Evolutionary conservation across 805 yeast genomes (phyloP), one percentile per base, ranked within the genome.

Genomic region (Candida golubevii): DNA sequence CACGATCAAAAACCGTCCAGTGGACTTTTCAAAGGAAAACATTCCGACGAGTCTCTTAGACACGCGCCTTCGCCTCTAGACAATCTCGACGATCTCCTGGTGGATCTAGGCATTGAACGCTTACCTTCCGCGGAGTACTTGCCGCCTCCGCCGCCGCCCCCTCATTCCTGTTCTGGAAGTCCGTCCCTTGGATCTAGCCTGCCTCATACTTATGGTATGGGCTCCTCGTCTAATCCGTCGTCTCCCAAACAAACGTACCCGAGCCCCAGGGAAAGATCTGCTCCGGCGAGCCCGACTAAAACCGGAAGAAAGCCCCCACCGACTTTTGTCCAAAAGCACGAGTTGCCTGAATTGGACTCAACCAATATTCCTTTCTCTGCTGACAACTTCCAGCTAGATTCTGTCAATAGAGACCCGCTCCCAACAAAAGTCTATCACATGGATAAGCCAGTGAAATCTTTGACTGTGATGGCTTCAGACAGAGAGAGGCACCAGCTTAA

Each of bases 331-430:
- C 26, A 12, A 23, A 41, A 29, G 12, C 15, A 13, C 10, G 26
- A n/a, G 26, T 15, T 31, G 32, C 35, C 42, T 13, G n/a, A 38
- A 4, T 14, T 38, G 23, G 43, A 45, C n/a, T 48, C 51, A 26
- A 60, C 66, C 5, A 45, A 64, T 0, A 55, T 67, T 3, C 75
- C 75, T 6, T 71, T 67, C 41, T 71, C 75, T 1, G 75, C 76
- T 0, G 75, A 69, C 39, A 56, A 67, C 6, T 69, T 71, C 36
- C 74, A 72, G 1, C 35, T 63, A 26, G 70, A 63, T 4, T 61
- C 62, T 7, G 60, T 58, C 6, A 58, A 54, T 8, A 54, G 52
- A 13, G 59, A 55, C 8, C 46, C 44, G n/a, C 36, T 66, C 29
- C 73, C 74, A 1, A 62, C 72, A 1, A 58, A 59, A 26, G 74